Conservation (phyloP, 371 early-diverging fungal genomes). For the Catenaria anguillulae region DNA sequence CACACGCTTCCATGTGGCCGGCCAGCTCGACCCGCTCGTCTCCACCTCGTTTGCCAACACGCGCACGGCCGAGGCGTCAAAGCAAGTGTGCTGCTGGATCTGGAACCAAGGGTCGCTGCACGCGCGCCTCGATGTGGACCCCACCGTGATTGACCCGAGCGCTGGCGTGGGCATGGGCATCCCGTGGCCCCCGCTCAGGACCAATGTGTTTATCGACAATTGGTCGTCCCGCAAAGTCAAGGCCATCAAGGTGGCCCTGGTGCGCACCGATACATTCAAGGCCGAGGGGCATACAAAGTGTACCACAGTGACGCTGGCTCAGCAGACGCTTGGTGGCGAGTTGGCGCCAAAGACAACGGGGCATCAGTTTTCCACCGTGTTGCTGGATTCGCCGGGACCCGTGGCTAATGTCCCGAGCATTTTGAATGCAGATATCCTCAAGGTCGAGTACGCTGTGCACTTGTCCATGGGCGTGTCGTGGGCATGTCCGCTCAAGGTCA, state of each 20-base stretch:
- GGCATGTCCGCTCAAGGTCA: neutral
- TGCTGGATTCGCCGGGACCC: no score
- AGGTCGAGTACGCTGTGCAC: neutral
- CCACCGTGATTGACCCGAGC: neutral
- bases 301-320: neutral
- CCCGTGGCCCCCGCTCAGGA: neutral
- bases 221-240: neutral
- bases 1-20: neutral
- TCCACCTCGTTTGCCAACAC: neutral
- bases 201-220: neutral
- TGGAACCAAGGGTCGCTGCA: neutral
- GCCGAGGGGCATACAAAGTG: neutral
- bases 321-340: neutral
- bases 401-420: neutral
- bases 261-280: neutral
- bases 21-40: neutral
- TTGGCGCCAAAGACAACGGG: neutral
- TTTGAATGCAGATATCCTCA: neutral
- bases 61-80: neutral
- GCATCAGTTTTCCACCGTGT: neutral
- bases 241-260: neutral
- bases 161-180: neutral
- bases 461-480: neutral
- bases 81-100: slow-evolving; percentile 1
- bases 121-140: neutral